Evolutionary conservation across 208 protist species (phyloP).

Genomic region (Trichomonas tenax): DNA sequence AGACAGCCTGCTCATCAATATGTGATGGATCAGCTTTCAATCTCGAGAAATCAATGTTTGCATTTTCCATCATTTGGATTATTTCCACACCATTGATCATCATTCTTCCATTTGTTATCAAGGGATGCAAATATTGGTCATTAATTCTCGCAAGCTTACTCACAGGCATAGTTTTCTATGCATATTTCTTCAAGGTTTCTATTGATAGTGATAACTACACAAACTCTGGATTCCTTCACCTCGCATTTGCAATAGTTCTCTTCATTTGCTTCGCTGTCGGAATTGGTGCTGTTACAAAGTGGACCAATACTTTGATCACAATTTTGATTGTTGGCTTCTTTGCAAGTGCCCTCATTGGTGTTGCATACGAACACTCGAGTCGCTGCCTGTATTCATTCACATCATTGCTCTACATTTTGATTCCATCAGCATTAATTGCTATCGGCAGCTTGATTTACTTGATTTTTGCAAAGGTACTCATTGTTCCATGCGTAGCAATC

Average conservation of each 20-base stretch:
- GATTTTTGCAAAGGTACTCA: neutral
- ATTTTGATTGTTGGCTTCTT: neutral
- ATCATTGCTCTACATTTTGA: neutral
- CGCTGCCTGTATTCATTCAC: neutral
- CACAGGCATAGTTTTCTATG: neutral
- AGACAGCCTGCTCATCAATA: neutral
- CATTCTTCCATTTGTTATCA: neutral
- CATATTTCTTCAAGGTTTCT: neutral
- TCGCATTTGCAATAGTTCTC: neutral
- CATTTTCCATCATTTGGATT: neutral
- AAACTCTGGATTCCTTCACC: neutral
- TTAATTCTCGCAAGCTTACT: neutral
- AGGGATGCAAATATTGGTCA: neutral
- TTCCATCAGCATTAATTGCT: neutral
- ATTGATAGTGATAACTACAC: neutral
- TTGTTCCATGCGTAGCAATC: neutral
- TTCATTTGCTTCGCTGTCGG: neutral
- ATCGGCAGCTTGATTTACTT: neutral
- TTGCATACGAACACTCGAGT: neutral
- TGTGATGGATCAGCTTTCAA: neutral
- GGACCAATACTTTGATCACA: neutral
- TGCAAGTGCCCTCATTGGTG: neutral
- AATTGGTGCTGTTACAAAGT: neutral
- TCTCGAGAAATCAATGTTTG: neutral
- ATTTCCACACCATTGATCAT: neutral